These are phyloP conservation scores for Salix exigua DNA, from an alignment of 345 rosid species.

Conservation along the genomic window DNA sequence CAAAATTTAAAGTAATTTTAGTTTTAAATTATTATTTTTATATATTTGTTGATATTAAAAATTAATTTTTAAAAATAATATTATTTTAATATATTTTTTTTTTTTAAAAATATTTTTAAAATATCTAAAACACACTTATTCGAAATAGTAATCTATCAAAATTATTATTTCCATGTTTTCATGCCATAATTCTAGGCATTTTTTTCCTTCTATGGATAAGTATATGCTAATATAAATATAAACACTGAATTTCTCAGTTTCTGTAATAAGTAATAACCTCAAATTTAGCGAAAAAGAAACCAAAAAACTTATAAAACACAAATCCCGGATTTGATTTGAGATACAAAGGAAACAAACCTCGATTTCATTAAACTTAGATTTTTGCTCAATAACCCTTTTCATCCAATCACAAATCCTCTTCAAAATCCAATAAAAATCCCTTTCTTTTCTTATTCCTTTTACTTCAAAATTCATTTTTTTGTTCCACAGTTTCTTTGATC, in stretches of 20 bases:
- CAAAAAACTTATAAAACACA: neutral
- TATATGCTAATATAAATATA: neutral
- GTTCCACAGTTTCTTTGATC: neutral
- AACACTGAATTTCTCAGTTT: neutral
- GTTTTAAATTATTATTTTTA: too few relatives aligned
- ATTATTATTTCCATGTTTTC: neutral
- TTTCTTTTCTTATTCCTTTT: neutral
- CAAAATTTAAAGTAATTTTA: too few relatives aligned
- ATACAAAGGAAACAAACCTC: neutral
- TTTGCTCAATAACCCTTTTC: slow-evolving; percentile 8
- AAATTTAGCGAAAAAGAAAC: neutral
- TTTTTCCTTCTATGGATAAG: neutral
- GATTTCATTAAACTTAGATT: slow-evolving; percentile 1
- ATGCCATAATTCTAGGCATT: neutral
- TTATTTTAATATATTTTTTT: too few relatives aligned
- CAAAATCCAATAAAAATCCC: slow-evolving; percentile 1
- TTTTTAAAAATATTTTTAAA: neutral
- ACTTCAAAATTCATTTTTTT: neutral
- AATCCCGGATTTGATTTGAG: slow-evolving; percentile 6
- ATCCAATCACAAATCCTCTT: slow-evolving; percentile 22
- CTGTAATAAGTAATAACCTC: neutral
- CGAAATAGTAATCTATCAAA: neutral
- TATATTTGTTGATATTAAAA: too few relatives aligned
- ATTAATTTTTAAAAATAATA: too few relatives aligned
- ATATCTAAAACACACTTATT: too few relatives aligned